Percentiles rank a stretch among this genome's conserved stretches.
Evolutionary conservation across 257 asterid genomes (phyloP).

Genomic region (Thymus mandschuricus): DNA sequence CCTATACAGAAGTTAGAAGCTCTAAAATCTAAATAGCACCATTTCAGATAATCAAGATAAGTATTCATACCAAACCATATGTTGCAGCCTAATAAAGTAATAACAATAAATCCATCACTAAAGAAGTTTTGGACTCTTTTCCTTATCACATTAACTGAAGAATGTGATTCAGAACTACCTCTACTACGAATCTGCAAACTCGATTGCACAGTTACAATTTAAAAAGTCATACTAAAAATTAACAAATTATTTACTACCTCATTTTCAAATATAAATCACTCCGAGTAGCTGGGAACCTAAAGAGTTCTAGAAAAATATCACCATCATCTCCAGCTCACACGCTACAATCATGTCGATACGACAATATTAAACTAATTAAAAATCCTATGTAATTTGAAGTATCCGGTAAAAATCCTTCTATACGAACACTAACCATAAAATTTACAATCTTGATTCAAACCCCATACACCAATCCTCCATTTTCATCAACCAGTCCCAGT

Average conservation of each 20-base stretch:
- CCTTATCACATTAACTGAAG: not conserved
- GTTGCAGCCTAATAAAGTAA: constrained; percentile 1
- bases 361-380: constrained; percentile 23
- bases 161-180: constrained; percentile 1
- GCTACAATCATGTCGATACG: constrained; percentile 5
- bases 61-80: constrained; percentile 2
- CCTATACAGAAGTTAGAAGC: constrained; percentile 21
- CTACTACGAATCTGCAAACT: constrained; percentile 14
- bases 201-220: not conserved
- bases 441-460: constrained; percentile 27
- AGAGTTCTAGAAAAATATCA: constrained; percentile 18
- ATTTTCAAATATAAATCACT: constrained; percentile 9
- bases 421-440: not conserved
- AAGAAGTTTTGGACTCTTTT: not conserved
- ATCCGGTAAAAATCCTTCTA: not conserved
- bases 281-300: constrained; percentile 16
- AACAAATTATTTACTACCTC: constrained; percentile 20
- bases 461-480: constrained; percentile 8
- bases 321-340: constrained; percentile 26
- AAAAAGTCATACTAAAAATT: constrained; percentile 8
- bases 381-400: constrained; percentile 12
- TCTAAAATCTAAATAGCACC: not conserved
- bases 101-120: constrained; percentile 6
- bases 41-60: constrained; percentile 9
- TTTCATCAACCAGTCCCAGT: constrained; percentile 16